phyloP scores from a whole-genome alignment of 2,329 filamentous ascomycete genomes.

The Fusarium multiceps region DNA sequence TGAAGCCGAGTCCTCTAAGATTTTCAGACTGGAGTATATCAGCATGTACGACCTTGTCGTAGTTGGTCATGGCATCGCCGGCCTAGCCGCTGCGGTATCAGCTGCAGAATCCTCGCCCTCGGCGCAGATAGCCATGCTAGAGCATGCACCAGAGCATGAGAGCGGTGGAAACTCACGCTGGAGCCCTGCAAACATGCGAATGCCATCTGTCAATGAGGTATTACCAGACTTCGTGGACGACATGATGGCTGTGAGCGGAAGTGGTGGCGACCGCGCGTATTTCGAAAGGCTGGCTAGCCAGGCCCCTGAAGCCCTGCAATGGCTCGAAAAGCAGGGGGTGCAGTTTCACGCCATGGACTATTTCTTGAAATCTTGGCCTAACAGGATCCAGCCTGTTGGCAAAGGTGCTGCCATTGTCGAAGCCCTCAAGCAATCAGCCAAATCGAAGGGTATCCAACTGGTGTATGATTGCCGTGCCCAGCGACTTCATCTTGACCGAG shows the following conservation, averaged over 20 bases:
- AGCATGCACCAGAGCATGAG: constrained; percentile 23
- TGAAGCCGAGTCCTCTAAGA: constrained; percentile 17
- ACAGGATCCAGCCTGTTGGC: constrained; percentile 14
- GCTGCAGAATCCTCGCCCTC: constrained; percentile 20
- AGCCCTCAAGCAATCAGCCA: constrained; percentile 15
- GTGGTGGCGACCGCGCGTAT: constrained; percentile 9
- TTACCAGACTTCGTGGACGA: constrained; percentile 12
- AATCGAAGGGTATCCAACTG: constrained; percentile 14
- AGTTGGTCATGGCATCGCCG: constrained; percentile 24
- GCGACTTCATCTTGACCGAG: constrained; percentile 8
- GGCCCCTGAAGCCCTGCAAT: constrained; percentile 14
- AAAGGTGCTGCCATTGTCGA: constrained; percentile 13
- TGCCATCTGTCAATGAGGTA: constrained; percentile 26
- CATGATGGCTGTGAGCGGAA: constrained; percentile 7
- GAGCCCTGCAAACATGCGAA: constrained; percentile 26
- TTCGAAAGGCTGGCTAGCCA: constrained; percentile 16
- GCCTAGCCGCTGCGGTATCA: constrained; percentile 23
- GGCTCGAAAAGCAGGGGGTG: constrained; percentile 13
- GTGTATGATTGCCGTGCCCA: constrained; percentile 14
- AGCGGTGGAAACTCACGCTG: constrained; percentile 24
- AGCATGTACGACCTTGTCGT: constrained; percentile 26
- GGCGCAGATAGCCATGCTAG: constrained; percentile 23
- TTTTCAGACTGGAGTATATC: constrained; percentile 24
- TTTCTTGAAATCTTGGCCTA: constrained; percentile 17
- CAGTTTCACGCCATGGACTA: constrained; percentile 13